Conservation (phyloP, 345 rosid genomes). For the Eucalyptus pauciflora region DNA sequence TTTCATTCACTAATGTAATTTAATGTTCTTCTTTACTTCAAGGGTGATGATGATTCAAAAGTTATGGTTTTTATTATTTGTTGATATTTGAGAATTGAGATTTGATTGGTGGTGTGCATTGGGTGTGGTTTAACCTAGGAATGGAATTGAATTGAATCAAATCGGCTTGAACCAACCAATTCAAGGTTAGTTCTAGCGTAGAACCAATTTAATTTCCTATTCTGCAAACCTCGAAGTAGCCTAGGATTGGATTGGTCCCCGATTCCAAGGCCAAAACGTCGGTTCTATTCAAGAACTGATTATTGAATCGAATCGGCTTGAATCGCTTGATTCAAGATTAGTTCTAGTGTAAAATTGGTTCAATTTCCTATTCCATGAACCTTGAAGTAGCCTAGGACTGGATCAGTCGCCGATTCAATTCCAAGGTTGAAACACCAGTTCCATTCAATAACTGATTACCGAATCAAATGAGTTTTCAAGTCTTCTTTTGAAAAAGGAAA, state of each 20-base stretch:
- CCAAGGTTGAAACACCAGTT: rapidly evolving
- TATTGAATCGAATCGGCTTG: rapidly evolving
- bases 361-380: rapidly evolving
- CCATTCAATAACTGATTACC: rapidly evolving
- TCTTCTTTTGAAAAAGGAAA: too few species aligned
- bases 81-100: too few species aligned
- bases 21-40: too few species aligned
- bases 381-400: too few species aligned
- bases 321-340: too few species aligned
- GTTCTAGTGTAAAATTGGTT: rapidly evolving
- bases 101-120: too few species aligned
- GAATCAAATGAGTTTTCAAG: rapidly evolving
- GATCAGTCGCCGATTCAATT: rapidly evolving
- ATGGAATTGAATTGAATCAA: rapidly evolving
- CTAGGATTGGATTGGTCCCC: rapidly evolving
- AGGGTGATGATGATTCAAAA: too few species aligned
- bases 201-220: rapidly evolving
- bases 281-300: rapidly evolving
- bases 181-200: too few species aligned
- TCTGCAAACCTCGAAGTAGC: rapidly evolving
- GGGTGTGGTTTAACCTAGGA: too few species aligned
- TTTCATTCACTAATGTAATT: rapidly evolving
- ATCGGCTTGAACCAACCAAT: rapidly evolving
- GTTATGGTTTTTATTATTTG: too few species aligned
- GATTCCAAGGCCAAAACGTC: rapidly evolving